Percentiles rank a stretch among this genome's conserved stretches.
These are phyloP conservation scores for Penicillium sp. DNA, from an alignment of 2,329 filamentous ascomycete species.

Conservation along the genomic window DNA sequence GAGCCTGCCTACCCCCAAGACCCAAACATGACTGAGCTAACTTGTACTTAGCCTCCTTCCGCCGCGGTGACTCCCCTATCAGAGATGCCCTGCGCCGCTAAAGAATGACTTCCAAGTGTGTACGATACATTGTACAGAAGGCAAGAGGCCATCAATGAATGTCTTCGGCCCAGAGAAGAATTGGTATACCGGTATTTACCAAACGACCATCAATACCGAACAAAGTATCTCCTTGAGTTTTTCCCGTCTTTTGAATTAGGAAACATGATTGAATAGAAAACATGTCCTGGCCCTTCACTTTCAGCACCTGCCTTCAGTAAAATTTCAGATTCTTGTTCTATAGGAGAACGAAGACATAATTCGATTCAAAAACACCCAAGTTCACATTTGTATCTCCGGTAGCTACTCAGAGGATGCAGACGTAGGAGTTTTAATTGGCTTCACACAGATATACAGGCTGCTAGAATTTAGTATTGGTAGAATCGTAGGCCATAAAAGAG, in stretches of 20 bases:
- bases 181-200: slow-evolving; percentile 11
- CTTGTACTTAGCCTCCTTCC: slow-evolving; percentile 40
- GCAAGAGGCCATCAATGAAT: slow-evolving; percentile 14
- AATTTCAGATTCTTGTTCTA: background rate
- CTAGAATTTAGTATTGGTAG: background rate
- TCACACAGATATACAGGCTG: background rate
- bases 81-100: slow-evolving; percentile 40
- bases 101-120: slow-evolving; percentile 25
- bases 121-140: slow-evolving; percentile 41
- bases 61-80: slow-evolving; percentile 42
- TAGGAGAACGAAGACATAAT: background rate
- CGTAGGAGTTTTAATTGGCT: background rate
- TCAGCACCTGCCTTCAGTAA: background rate
- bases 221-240: slow-evolving; percentile 4
- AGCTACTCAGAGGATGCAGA: background rate
- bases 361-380: background rate
- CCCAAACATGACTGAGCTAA: slow-evolving; percentile 13
- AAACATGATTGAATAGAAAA: slow-evolving; percentile 2
- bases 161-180: slow-evolving; percentile 10
- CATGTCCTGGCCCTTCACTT: background rate
- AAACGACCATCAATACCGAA: background rate
- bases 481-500: background rate
- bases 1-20: background rate
- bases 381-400: background rate
- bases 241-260: background rate